Conservation (phyloP, 2,329 filamentous ascomycete species). For the Aspergillus sp. region DNA sequence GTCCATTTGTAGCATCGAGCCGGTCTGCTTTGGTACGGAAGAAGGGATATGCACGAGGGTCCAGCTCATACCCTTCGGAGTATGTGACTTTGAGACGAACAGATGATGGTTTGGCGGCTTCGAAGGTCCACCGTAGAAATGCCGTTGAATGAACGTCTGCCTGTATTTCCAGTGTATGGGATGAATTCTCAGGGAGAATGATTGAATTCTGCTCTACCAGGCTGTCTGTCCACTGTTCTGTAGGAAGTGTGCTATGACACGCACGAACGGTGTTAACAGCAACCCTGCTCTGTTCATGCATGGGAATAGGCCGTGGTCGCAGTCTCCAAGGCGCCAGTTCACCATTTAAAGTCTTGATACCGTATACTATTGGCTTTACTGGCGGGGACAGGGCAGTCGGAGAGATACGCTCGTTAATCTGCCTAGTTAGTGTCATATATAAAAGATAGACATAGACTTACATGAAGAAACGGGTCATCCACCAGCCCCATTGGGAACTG, state of each 20-base stretch:
- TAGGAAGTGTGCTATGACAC: conserved; percentile 16
- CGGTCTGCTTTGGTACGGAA: conserved; percentile 41
- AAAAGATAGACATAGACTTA: conserved; percentile 11
- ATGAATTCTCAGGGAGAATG: conserved; percentile 12
- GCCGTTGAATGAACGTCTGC: conserved; percentile 26
- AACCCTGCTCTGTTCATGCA: conserved; percentile 28
- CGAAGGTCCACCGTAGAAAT: conserved; percentile 24
- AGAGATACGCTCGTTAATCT: conserved; percentile 26
- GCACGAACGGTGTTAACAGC: conserved; percentile 22
- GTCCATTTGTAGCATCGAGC: conserved; percentile 30
- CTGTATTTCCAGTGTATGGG: conserved; percentile 23
- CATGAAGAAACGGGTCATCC: conserved; percentile 46
- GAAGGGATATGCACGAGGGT: conserved; percentile 39
- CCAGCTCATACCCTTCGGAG: conserved; percentile 34
- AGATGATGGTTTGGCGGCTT: conserved; percentile 14
- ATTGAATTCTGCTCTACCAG: neutral
- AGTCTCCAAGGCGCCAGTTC: conserved; percentile 43
- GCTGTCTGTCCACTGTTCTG: conserved; percentile 14
- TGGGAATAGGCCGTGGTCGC: conserved; percentile 38
- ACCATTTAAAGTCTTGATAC: conserved; percentile 38
- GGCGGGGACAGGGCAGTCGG: neutral
- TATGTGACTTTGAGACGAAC: conserved; percentile 29
- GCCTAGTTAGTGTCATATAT: neutral
- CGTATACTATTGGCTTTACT: conserved; percentile 25
- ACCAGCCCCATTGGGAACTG: conserved; percentile 27